Evolutionary conservation across 345 rosid species (phyloP).

Genomic region (Rubroshorea leprosula): DNA sequence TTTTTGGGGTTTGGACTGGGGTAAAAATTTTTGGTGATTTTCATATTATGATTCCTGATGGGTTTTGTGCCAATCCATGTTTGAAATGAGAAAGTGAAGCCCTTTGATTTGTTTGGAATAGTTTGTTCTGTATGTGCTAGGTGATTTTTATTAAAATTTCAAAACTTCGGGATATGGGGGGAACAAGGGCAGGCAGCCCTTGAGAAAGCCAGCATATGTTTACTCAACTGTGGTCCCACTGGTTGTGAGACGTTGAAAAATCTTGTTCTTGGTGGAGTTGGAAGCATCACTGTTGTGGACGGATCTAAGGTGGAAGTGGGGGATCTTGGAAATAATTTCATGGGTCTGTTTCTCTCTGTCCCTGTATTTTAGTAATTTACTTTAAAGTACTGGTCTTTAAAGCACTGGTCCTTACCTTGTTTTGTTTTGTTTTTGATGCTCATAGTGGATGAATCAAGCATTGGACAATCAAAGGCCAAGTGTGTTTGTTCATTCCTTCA

Average conservation of each 20-base stretch:
- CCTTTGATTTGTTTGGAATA: background rate
- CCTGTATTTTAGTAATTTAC: background rate
- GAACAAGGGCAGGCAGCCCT: slow-evolving; percentile 88
- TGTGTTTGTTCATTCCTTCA: slow-evolving; percentile 86
- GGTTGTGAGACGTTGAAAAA: slow-evolving; percentile 95
- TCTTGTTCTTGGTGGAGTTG: slow-evolving; percentile 96
- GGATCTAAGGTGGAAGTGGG: slow-evolving; percentile 85
- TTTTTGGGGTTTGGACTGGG: background rate
- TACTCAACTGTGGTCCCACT: slow-evolving; percentile 96
- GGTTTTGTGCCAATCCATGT: background rate
- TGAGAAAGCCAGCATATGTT: slow-evolving; percentile 86
- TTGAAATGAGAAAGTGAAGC: background rate
- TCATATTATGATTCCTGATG: background rate
- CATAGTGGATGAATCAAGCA: slow-evolving; percentile 69
- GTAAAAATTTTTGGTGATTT: background rate
- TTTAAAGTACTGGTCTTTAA: slow-evolving; percentile 4
- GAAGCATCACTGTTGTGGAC: slow-evolving; percentile 85
- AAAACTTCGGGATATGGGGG: slow-evolving; percentile 79
- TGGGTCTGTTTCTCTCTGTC: slow-evolving; percentile 45
- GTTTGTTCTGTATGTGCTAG: background rate
- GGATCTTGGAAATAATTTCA: slow-evolving; percentile 94
- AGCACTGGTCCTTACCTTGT: too few relatives aligned
- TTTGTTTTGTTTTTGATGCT: slow-evolving; percentile 19
- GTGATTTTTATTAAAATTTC: background rate
- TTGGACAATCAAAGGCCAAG: slow-evolving; percentile 85